Conservation (phyloP, 495 filamentous ascomycete genomes). For the Aspergillus sparsus region DNA sequence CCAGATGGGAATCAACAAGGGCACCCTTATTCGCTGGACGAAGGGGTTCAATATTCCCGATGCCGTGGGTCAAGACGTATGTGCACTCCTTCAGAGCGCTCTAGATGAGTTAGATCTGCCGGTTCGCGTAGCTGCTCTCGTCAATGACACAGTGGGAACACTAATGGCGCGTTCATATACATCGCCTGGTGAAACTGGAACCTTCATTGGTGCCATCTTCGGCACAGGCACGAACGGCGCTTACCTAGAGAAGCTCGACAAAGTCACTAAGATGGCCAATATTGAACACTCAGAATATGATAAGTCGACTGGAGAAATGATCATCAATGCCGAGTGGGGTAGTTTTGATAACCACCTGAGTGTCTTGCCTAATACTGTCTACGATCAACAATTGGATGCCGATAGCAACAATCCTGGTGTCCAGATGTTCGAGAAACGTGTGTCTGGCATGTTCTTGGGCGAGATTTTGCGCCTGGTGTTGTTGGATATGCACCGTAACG, state of each 20-base stretch:
- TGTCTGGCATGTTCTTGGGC: slow-evolving; percentile 97
- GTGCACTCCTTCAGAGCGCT: slow-evolving; percentile 83
- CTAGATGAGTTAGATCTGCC: slow-evolving; percentile 85
- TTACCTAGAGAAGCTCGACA: slow-evolving; percentile 65
- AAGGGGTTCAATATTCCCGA: slow-evolving; percentile 97
- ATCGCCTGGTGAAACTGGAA: slow-evolving; percentile 81
- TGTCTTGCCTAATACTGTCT: slow-evolving; percentile 81
- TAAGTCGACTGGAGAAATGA: slow-evolving; percentile 85
- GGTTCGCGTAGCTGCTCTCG: slow-evolving; percentile 88
- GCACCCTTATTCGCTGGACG: slow-evolving; percentile 91
- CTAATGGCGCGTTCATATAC: slow-evolving; percentile 97
- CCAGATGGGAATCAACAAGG: slow-evolving; percentile 90
- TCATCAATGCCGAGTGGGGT: slow-evolving; percentile 98
- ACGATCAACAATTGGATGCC: slow-evolving; percentile 76
- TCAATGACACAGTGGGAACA: slow-evolving; percentile 97
- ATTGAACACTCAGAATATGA: slow-evolving; percentile 65
- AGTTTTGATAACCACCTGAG: slow-evolving; percentile 93
- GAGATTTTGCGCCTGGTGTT: slow-evolving; percentile 85
- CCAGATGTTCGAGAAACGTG: slow-evolving; percentile 98
- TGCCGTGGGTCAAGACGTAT: slow-evolving; percentile 92
- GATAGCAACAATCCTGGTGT: slow-evolving; percentile 89
- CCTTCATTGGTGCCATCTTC: slow-evolving; percentile 85
- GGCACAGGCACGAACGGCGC: slow-evolving; percentile 95
- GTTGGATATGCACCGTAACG: slow-evolving; percentile 62
- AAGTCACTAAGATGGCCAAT: slow-evolving; percentile 47